Base-by-base conservation (phyloP, 805 yeast species). In the Lipomyces chichibuensis region DNA sequence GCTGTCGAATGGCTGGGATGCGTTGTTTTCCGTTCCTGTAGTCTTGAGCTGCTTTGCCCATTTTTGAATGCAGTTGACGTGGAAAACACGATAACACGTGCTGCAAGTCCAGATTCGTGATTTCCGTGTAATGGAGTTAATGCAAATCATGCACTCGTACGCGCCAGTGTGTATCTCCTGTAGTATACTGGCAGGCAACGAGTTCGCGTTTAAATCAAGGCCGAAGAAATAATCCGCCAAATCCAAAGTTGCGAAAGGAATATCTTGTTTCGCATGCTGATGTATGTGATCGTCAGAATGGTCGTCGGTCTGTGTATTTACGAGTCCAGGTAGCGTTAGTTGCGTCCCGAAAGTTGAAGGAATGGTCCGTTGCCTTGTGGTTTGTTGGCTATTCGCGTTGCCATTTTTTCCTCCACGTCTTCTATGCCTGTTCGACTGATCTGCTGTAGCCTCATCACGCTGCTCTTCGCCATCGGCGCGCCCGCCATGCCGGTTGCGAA, bases 111-210 rank as follows among this genome's bases (percentile, higher is more conserved):
- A 95, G 63, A 92, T 82, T 57, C 82, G 79, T 27, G 92, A 87
- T 13, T 81, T 78, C 3, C 85, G 81, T 61, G 87, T 91, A 67
- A 94, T 83, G 70, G 91, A 94, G 49, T 90, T 88, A 0, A 97
- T 90, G 78, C 99, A 94, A 13, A 94, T 91, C 76, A 94, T 81
- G 78, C 99, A 94, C 1, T 86, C 83, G 74, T 94, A 69, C 3
- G 58, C 65, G 32, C 67, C 70, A 11, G 59, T 32, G 39, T 66
- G 62, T 13, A 69, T 66, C 7, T 66, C 71, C 49, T 63, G 59
- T 2, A 69, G 60, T 54, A 69, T 66, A 25, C 53, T 59, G 23
- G 39, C 63, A 23, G 70, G 65, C 37, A 69, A 53, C 4, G 70
- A 53, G 53, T 54, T 63, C 17, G 61, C 35, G 13, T 61, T 58